phyloP scores from a whole-genome alignment of 805 yeast genomes.

The Candida krabiensis region DNA sequence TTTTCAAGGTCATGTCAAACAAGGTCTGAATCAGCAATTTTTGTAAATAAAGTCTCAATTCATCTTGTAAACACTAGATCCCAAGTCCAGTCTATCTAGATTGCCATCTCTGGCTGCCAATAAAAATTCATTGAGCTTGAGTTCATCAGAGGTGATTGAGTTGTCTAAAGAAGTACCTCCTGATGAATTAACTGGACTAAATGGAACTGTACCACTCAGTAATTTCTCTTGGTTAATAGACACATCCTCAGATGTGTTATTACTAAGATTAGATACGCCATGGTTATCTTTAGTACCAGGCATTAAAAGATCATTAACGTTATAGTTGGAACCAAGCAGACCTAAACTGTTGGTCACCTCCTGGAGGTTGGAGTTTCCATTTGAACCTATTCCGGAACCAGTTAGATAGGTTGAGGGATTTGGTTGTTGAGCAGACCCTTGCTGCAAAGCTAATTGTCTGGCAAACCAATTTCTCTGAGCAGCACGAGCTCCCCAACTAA shows the following conservation, averaged over 20 bases:
- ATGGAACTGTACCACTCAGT: conserved; percentile 29
- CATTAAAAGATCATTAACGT: conserved; percentile 23
- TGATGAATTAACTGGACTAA: conserved; percentile 21
- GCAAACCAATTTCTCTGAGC: conserved; percentile 38
- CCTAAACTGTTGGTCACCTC: conserved; percentile 26
- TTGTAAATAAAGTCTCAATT: too few relatives aligned
- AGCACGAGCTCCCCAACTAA: conserved; percentile 83
- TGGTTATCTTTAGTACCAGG: conserved; percentile 2
- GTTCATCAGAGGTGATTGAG: conserved; percentile 23
- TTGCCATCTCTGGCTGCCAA: conserved; percentile 58
- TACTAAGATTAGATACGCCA: conserved; percentile 2
- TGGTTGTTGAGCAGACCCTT: conserved; percentile 11
- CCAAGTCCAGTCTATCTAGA: conserved; percentile 49
- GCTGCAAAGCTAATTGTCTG: conserved; percentile 33
- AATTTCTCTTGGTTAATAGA: conserved; percentile 21
- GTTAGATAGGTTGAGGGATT: conserved; percentile 1
- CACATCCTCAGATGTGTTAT: conserved; percentile 6
- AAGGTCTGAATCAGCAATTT: too few relatives aligned
- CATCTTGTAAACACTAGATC: conserved; percentile 41
- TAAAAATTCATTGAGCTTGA: conserved; percentile 50
- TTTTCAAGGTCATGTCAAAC: too few relatives aligned
- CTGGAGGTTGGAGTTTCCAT: conserved; percentile 7
- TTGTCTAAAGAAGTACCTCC: conserved; percentile 14
- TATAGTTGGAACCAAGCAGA: conserved; percentile 21
- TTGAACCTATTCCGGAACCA: not conserved